phyloP scores from a whole-genome alignment of 768 basidiomycete genomes.

The Amanita fuliginea region DNA sequence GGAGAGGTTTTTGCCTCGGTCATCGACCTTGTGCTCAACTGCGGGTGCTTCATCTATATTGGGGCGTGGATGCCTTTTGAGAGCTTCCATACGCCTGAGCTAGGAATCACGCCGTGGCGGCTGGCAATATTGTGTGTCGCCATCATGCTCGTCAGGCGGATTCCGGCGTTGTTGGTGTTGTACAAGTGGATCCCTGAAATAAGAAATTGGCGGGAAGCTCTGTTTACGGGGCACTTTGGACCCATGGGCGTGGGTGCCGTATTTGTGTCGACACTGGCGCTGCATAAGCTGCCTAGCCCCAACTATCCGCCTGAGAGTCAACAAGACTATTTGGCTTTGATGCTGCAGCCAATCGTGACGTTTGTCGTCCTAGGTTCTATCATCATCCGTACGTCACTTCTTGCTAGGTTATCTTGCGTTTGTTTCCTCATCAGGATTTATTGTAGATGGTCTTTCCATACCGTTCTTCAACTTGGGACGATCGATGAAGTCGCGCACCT shows the following conservation, averaged over 20 bases:
- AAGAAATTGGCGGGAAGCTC: constrained; percentile 69
- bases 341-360: constrained; percentile 73
- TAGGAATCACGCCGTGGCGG: constrained; percentile 62
- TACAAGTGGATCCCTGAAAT: constrained; percentile 88
- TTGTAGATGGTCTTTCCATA: constrained; percentile 55
- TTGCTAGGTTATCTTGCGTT: neutral
- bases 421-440: neutral
- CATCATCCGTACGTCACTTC: constrained; percentile 47
- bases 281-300: constrained; percentile 47
- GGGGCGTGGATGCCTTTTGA: constrained; percentile 81
- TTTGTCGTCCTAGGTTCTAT: constrained; percentile 87
- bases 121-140: constrained; percentile 55
- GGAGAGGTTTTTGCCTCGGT: constrained; percentile 84
- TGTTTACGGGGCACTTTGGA: constrained; percentile 90
- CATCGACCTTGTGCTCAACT: constrained; percentile 79
- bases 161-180: constrained; percentile 67
- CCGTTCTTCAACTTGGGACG: constrained; percentile 51
- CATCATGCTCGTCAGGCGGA: constrained; percentile 67
- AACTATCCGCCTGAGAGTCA: constrained; percentile 51
- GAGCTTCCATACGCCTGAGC: constrained; percentile 38
- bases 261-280: constrained; percentile 74
- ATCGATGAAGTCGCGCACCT: constrained; percentile 11
- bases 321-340: constrained; percentile 60
- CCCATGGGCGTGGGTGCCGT: constrained; percentile 91
- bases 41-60: constrained; percentile 71